Conservation (phyloP, 768 basidiomycete genomes). For the Lactarius pseudohatsudake region DNA sequence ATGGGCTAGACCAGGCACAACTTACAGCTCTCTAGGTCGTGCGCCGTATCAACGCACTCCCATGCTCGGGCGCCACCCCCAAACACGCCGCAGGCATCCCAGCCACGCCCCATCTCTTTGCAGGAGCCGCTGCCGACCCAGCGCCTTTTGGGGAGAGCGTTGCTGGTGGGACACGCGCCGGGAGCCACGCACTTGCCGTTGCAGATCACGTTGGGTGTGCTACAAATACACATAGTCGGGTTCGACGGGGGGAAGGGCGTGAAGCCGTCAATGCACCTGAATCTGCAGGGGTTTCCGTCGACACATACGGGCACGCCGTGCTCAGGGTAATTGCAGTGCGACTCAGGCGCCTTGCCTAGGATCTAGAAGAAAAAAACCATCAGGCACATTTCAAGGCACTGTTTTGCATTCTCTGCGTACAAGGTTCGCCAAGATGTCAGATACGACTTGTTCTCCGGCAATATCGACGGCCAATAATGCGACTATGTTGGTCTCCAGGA, state of each 20-base stretch:
- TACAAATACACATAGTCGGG: constrained; percentile 48
- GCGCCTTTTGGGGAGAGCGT: constrained; percentile 29
- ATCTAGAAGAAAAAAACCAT: constrained; percentile 31
- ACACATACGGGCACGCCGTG: constrained; percentile 42
- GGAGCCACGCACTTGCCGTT: constrained; percentile 45
- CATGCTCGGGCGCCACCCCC: constrained; percentile 42
- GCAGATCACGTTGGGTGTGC: constrained; percentile 43
- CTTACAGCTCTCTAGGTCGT: constrained; percentile 55
- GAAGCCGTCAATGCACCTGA: constrained; percentile 48
- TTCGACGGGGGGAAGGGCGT: constrained; percentile 33
- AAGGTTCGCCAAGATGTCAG: constrained; percentile 37
- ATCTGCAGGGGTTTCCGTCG: constrained; percentile 43
- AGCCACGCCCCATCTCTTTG: constrained; percentile 31
- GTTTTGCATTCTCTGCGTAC: constrained; percentile 32
- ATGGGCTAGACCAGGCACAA: background rate
- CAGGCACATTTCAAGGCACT: background rate
- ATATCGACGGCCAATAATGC: constrained; percentile 35
- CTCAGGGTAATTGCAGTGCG: constrained; percentile 43
- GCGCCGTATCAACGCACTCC: constrained; percentile 50
- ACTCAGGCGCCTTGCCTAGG: constrained; percentile 26
- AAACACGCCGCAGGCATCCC: constrained; percentile 46
- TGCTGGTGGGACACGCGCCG: constrained; percentile 34
- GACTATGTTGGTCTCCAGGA: constrained; percentile 38
- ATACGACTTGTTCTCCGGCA: constrained; percentile 37
- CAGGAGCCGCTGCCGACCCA: constrained; percentile 37